Percentiles rank a stretch among this genome's conserved stretches.
Conservation (phyloP, 257 asterid species). For the Galeopsis tetrahit region DNA sequence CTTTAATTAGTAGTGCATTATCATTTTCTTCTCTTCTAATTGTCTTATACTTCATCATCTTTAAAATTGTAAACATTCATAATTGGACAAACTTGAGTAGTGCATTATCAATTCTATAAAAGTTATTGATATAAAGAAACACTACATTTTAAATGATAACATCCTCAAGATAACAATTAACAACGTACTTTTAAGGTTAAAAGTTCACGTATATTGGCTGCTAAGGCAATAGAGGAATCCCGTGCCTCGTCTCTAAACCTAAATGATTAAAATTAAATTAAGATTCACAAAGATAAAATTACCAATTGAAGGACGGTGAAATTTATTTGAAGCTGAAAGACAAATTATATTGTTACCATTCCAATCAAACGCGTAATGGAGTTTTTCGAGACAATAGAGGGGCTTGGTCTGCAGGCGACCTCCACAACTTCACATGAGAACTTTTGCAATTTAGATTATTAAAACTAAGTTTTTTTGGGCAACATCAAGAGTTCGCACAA, state of each 20-base stretch:
- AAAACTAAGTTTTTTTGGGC: conserved; percentile 63
- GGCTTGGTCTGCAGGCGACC: conserved; percentile 71
- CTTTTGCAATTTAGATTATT: conserved; percentile 41
- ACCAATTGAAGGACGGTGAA: conserved; percentile 24
- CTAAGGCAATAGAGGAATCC: conserved; percentile 56
- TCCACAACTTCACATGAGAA: conserved; percentile 63
- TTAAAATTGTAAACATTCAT: background rate
- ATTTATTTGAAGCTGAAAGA: conserved; percentile 51
- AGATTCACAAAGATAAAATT: conserved; percentile 29
- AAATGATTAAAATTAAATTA: conserved; percentile 26
- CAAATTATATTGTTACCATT: conserved; percentile 62
- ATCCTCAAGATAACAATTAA: conserved; percentile 7
- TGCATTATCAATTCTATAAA: background rate
- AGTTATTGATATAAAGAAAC: background rate
- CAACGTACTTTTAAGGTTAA: too few relatives aligned
- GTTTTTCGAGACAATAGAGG: conserved; percentile 70
- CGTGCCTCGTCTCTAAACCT: conserved; percentile 46
- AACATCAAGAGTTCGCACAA: conserved; percentile 68
- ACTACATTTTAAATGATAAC: conserved; percentile 17
- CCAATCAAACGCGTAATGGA: conserved; percentile 80
- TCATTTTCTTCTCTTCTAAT: too few relatives aligned
- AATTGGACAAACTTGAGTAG: background rate
- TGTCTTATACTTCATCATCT: background rate
- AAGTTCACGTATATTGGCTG: conserved; percentile 57
- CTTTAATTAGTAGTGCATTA: too few relatives aligned